Evolutionary conservation across 2,329 filamentous ascomycete species (phyloP).

Genomic region (Cytospora piceae): DNA sequence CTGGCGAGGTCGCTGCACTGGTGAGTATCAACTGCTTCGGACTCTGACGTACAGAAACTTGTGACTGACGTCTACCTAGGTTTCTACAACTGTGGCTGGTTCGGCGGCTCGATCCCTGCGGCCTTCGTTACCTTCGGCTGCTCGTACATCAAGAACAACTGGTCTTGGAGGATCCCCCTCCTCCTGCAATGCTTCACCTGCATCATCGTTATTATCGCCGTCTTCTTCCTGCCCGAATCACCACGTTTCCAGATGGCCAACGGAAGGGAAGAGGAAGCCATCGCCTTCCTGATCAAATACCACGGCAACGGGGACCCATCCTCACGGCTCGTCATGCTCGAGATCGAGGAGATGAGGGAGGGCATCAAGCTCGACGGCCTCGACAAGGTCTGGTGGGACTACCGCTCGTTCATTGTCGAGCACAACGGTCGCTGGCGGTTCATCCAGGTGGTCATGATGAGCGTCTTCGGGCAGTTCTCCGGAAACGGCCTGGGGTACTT

Average conservation of each 20-base stretch:
- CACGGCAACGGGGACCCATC: constrained; percentile 48
- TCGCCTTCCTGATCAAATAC: constrained; percentile 47
- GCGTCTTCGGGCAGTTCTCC: constrained; percentile 55
- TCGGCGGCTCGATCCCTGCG: constrained; percentile 54
- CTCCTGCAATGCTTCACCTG: constrained; percentile 52
- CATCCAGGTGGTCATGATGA: constrained; percentile 54
- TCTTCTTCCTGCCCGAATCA: constrained; percentile 47
- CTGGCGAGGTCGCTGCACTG: constrained; percentile 53
- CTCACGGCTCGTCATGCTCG: constrained; percentile 45
- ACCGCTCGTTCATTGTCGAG: constrained; percentile 48
- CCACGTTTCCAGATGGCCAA: constrained; percentile 49
- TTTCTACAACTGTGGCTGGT: constrained; percentile 59
- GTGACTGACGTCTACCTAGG: constrained; percentile 30
- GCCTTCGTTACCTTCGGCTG: constrained; percentile 53
- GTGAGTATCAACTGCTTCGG: constrained; percentile 33
- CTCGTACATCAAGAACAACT: constrained; percentile 49
- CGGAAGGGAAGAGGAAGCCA: constrained; percentile 44
- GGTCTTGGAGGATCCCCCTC: constrained; percentile 54
- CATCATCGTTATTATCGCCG: constrained; percentile 42
- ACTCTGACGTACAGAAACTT: neutral
- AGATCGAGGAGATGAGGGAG: constrained; percentile 48
- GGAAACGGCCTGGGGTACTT: constrained; percentile 56
- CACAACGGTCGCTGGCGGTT: constrained; percentile 54
- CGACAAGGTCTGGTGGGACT: constrained; percentile 53
- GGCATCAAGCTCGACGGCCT: constrained; percentile 49